Evolutionary conservation across 148 eudicot genomes (phyloP).

Genomic region (Camellia granthamiana): DNA sequence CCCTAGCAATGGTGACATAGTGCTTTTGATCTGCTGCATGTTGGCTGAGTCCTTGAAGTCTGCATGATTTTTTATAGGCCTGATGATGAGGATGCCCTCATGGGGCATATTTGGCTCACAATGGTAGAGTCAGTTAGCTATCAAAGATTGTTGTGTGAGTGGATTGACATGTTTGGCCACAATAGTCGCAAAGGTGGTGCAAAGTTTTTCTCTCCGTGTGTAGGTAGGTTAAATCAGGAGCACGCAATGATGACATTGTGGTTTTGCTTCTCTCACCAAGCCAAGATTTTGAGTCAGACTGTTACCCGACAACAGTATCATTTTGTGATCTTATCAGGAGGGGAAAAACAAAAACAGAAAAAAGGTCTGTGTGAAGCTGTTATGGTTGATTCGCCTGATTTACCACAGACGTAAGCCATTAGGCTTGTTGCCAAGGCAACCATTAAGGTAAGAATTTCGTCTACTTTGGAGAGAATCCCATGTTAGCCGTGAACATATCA

Average conservation of each 20-base stretch:
- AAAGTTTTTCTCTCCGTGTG: background rate
- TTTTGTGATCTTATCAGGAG: background rate
- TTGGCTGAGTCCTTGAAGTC: background rate
- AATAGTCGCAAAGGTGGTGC: background rate
- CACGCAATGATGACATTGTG: background rate
- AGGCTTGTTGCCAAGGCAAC: background rate
- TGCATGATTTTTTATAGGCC: background rate
- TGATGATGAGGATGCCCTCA: background rate
- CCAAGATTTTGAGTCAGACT: background rate
- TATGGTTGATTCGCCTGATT: background rate
- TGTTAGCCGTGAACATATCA: background rate
- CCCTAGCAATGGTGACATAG: too few relatives aligned
- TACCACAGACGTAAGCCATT: background rate
- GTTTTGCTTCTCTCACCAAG: background rate
- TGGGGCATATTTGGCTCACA: background rate
- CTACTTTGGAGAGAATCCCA: background rate
- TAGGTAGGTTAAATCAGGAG: background rate
- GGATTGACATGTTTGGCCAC: background rate
- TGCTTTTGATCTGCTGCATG: background rate
- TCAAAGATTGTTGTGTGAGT: background rate
- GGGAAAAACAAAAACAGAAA: background rate
- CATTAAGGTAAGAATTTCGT: background rate
- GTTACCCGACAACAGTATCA: background rate
- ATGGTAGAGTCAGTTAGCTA: background rate
- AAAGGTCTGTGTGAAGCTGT: background rate